Evolutionary conservation across 257 asterid genomes (phyloP), one percentile per base, ranked within the genome.

Genomic region (Ophiorrhiza pumila): DNA sequence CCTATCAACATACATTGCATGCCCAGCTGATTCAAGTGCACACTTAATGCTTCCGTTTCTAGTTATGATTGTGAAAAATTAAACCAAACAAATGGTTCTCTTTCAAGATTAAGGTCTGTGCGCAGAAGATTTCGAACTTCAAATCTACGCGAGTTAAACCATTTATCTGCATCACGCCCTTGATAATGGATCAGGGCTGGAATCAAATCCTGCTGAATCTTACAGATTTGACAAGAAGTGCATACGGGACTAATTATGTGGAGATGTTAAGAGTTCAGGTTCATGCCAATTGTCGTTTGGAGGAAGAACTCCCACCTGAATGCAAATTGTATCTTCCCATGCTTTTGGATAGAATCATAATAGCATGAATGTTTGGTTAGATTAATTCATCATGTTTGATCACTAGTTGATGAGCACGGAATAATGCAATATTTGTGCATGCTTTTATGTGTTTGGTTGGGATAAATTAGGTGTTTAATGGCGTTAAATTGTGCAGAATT

Each of bases 11-110:
- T 94, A 78, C 69, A 91, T 94, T 59, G 91, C 97, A 31, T 91
- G 97, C 69, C 98, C 97, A n/a, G 96, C 98, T 27, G 97, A 94
- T 79, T 96, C 97, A 68, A 77, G 88, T 65, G 97, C 98, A 94
- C 97, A 8, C 96, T 91, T 94, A 86, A 91, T 91, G 91, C 90
- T 94, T 49, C 93, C 98, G 2, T 91, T 89, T 87, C 77, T 94
- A 55, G 98, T 91, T 79, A 80, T 91, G 91, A 90, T 94, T 79
- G 93, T 87, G 78, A 94, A 91, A 76, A 91, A 87, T 71, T n/a
- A n/a, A n/a, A n/a, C 71, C 85, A 86, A 94, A 84, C 89, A 94
- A 88, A 90, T 94, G 82, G 91, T 94, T 90, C 91, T 87, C 97
- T 0, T 91, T 94, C 72, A 97, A 94, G 87, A 90, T 94, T 74